A percentile compares a stretch with the other conserved stretches of the same genome.
Conservation (phyloP, 2,329 filamentous ascomycete species). For the Botrytis deweyae region DNA sequence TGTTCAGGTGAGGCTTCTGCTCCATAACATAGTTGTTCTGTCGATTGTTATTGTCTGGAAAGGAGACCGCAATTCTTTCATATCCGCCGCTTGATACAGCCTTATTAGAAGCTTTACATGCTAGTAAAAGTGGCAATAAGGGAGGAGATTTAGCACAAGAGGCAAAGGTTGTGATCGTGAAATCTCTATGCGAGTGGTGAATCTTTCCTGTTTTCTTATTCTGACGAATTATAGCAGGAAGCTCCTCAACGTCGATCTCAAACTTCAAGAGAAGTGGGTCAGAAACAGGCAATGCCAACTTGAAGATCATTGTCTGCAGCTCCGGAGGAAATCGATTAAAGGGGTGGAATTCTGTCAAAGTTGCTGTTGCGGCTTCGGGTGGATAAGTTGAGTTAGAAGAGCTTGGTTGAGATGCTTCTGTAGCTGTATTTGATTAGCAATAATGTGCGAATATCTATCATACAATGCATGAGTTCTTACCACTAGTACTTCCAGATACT, state of each 20-base stretch:
- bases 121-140: background rate
- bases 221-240: background rate
- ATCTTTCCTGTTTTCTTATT: background rate
- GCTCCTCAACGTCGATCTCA: background rate
- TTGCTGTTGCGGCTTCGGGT: background rate
- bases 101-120: background rate
- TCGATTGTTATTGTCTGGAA: background rate
- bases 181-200: background rate
- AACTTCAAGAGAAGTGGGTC: background rate
- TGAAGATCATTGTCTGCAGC: background rate
- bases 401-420: background rate
- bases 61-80: background rate
- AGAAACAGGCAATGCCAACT: background rate
- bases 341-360: background rate
- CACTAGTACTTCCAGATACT: background rate
- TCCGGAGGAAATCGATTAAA: background rate
- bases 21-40: background rate
- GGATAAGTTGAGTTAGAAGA: background rate
- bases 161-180: background rate
- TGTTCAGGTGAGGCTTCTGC: background rate
- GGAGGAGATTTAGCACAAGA: background rate
- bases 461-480: background rate
- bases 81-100: background rate
- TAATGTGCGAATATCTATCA: background rate
- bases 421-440: background rate